Conservation (phyloP, 768 basidiomycete species). For the Trametes cinnabarina region DNA sequence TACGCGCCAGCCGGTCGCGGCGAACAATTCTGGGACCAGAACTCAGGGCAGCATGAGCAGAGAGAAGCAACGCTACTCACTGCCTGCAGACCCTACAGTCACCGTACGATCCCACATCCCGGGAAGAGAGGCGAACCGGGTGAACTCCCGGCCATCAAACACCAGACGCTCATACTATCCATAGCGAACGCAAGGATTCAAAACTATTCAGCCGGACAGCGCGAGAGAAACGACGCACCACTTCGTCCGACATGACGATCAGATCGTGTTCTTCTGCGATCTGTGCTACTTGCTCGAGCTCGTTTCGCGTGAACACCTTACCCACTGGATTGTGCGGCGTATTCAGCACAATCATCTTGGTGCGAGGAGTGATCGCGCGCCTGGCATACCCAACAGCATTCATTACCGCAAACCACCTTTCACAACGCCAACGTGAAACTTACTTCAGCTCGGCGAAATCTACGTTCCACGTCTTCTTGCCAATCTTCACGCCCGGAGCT, state of each 20-base stretch:
- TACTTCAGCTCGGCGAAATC: conserved; percentile 86
- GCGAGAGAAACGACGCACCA: conserved; percentile 52
- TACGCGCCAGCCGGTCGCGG: conserved; percentile 95
- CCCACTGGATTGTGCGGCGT: conserved; percentile 98
- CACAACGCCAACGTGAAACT: conserved; percentile 12
- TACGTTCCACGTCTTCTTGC: conserved; percentile 80
- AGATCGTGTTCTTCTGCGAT: conserved; percentile 90
- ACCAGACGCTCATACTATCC: conserved; percentile 87
- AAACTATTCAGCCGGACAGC: neutral
- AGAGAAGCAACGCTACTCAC: conserved; percentile 42
- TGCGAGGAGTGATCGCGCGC: conserved; percentile 77
- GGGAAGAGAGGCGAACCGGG: conserved; percentile 89
- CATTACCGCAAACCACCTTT: no score
- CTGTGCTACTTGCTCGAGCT: conserved; percentile 80
- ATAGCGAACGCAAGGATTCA: neutral
- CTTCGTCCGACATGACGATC: conserved; percentile 93
- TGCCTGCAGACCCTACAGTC: conserved; percentile 90
- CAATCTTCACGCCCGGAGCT: conserved; percentile 40
- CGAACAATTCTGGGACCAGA: conserved; percentile 72
- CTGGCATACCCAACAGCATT: neutral
- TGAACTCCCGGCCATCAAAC: conserved; percentile 82
- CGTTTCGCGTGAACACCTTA: conserved; percentile 84
- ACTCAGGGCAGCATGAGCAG: neutral
- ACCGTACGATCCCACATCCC: conserved; percentile 99
- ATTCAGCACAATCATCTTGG: conserved; percentile 94